These are phyloP conservation scores for Calonectria crousiana DNA, from an alignment of 2,329 filamentous ascomycete genomes.

Conservation along the genomic window DNA sequence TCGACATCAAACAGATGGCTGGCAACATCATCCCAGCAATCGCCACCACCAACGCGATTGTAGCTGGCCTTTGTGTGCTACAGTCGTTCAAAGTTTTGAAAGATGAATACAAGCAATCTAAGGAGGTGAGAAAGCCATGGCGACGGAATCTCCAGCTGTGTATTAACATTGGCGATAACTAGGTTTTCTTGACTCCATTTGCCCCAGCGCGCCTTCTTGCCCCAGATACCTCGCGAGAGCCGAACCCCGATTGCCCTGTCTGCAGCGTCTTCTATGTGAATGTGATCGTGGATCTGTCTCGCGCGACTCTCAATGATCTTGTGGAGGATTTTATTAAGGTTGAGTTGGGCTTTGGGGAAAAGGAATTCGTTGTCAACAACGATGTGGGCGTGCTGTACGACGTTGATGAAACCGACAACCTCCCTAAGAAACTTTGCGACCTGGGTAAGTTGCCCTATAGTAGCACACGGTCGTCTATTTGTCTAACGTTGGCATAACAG, in stretches of 20 bases:
- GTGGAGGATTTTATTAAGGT: constrained; percentile 79
- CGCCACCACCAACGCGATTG: constrained; percentile 97
- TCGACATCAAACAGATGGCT: constrained; percentile 99
- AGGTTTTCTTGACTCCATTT: constrained; percentile 84
- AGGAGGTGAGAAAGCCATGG: constrained; percentile 69
- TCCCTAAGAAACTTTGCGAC: constrained; percentile 82
- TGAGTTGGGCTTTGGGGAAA: constrained; percentile 81
- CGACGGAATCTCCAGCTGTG: not conserved
- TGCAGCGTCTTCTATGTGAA: constrained; percentile 81
- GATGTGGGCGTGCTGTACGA: constrained; percentile 81
- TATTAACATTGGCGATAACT: constrained; percentile 9
- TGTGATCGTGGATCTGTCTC: constrained; percentile 75
- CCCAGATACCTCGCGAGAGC: constrained; percentile 67
- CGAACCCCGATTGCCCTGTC: constrained; percentile 86
- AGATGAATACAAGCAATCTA: constrained; percentile 76
- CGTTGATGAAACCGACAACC: constrained; percentile 84
- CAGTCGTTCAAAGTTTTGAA: constrained; percentile 92
- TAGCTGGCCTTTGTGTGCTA: constrained; percentile 90
- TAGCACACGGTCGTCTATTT: not conserved
- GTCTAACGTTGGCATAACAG: constrained; percentile 55
- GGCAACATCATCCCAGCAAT: constrained; percentile 99
- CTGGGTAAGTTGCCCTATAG: constrained; percentile 66
- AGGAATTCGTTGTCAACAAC: constrained; percentile 82
- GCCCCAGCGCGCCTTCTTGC: constrained; percentile 69
- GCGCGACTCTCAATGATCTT: constrained; percentile 82